These are phyloP conservation scores for Boletellus ananiceps DNA, from an alignment of 768 basidiomycete species.

Conservation along the genomic window DNA sequence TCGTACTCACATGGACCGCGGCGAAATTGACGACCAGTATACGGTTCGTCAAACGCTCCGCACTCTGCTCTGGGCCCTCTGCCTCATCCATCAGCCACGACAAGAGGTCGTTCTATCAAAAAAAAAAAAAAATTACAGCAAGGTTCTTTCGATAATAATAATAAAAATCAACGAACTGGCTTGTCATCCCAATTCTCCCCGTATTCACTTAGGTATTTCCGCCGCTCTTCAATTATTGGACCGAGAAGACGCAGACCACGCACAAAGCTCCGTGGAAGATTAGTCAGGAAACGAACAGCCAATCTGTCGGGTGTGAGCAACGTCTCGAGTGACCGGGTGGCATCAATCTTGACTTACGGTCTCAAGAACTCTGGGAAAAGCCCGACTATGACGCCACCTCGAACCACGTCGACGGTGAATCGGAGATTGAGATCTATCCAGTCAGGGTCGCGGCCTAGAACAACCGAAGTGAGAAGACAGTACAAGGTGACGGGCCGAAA, in stretches of 20 bases:
- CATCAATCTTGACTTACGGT: conserved; percentile 19
- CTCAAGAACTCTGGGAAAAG: conserved; percentile 32
- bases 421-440: conserved; percentile 31
- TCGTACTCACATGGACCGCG: conserved; percentile 19
- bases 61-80: conserved; percentile 12
- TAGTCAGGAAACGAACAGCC: conserved; percentile 9
- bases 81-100: conserved; percentile 32
- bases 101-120: conserved; percentile 31
- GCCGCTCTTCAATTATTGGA: conserved; percentile 30
- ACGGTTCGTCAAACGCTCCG: conserved; percentile 18
- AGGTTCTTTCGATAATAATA: background rate
- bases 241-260: conserved; percentile 17
- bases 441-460: conserved; percentile 36
- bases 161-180: conserved; percentile 2
- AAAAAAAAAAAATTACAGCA: background rate
- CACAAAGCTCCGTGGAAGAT: background rate
- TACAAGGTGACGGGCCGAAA: background rate
- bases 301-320: conserved; percentile 6
- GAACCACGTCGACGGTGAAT: conserved; percentile 27
- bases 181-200: conserved; percentile 27
- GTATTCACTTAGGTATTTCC: conserved; percentile 14
- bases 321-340: background rate
- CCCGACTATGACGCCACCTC: conserved; percentile 15
- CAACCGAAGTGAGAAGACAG: conserved; percentile 8
- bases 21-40: conserved; percentile 17